Evolutionary conservation across 1,284 basidiomycete species (phyloP), one percentile per base, ranked within the genome.

Genomic region (Hemileia vastatrix): DNA sequence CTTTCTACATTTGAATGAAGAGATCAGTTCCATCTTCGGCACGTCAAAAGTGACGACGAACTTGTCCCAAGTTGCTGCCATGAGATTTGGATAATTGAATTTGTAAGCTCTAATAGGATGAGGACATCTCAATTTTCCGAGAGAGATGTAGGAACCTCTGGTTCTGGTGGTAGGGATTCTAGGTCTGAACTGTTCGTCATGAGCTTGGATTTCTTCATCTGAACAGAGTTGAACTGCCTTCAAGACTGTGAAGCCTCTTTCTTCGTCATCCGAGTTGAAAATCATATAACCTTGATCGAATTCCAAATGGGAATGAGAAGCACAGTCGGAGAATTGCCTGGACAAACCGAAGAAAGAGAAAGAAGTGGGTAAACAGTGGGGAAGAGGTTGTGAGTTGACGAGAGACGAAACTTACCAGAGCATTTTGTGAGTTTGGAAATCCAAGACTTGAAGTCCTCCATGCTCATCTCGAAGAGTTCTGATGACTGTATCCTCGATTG

Each of bases 261-360:
- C 69, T 8, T 54, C 62, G 18, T 57, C 65, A 2, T 52, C 57
- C 18, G 67, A 63, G 55, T 72, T 68, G 62, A 71, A 72, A 36
- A 72, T 64, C 57, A 72, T 65, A 63, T 64, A 71, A 50, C 71
- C 71, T 8, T 66, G 45, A 3, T 66, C 66, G 52, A 67, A 72
- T 47, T 40, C 27, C 27, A 27, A 27, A 27, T 27, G 27, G 27
- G 27, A 27, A 27, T 27, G 27, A 27, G 27, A 27, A 27, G 27
- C 27, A 27, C 27, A 27, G 27, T 27, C 27, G 27, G 27, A 27
- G 27, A 27, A 27, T 27, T 27, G 27, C 27, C 27, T 27, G 27
- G 27, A 27, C 27, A 27, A 27, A 3, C 27, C 27, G 27, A 27
- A 27, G 27, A 27, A 27, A 27, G 27, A 27, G 27, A 27, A 27